A percentile compares a stretch with the other conserved stretches of the same genome.
Conservation (phyloP, 495 filamentous ascomycete genomes). For the Penicillium parvum region DNA sequence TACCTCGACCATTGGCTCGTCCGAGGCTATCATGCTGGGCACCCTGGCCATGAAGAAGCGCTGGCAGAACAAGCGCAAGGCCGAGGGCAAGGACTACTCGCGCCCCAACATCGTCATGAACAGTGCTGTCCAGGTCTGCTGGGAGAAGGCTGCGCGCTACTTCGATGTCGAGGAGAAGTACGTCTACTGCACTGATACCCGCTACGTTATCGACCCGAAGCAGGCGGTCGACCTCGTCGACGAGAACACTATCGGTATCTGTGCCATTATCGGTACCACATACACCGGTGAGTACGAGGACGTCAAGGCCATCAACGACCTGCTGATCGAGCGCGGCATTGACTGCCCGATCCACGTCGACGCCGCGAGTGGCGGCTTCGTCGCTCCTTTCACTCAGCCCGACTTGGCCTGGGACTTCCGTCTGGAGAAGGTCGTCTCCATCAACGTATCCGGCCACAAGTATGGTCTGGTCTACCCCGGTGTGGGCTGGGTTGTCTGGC, state of each 20-base stretch:
- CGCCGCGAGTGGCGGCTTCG: constrained; percentile 85
- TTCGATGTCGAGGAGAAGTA: constrained; percentile 90
- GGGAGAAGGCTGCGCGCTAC: constrained; percentile 94
- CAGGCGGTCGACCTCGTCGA: constrained; percentile 80
- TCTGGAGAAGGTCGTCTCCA: constrained; percentile 78
- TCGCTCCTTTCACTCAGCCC: constrained; percentile 81
- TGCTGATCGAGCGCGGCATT: constrained; percentile 64
- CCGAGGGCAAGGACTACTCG: constrained; percentile 67
- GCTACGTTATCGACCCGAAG: constrained; percentile 83
- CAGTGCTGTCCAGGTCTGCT: constrained; percentile 89
- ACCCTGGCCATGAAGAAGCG: constrained; percentile 93
- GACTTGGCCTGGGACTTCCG: constrained; percentile 84
- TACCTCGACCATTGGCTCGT: constrained; percentile 79
- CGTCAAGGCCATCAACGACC: constrained; percentile 81
- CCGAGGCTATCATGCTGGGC: constrained; percentile 86
- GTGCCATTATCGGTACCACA: constrained; percentile 80
- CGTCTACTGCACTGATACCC: constrained; percentile 74
- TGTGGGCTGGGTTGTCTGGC: constrained; percentile 90
- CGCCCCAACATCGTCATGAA: constrained; percentile 89
- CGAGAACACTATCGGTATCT: constrained; percentile 95
- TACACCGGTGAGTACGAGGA: constrained; percentile 98
- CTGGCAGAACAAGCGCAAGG: constrained; percentile 81
- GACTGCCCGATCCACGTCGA: constrained; percentile 88
- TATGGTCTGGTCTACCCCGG: constrained; percentile 81
- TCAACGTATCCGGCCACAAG: constrained; percentile 93